phyloP scores from a whole-genome alignment of 345 rosid genomes.

The Salix viminalis region DNA sequence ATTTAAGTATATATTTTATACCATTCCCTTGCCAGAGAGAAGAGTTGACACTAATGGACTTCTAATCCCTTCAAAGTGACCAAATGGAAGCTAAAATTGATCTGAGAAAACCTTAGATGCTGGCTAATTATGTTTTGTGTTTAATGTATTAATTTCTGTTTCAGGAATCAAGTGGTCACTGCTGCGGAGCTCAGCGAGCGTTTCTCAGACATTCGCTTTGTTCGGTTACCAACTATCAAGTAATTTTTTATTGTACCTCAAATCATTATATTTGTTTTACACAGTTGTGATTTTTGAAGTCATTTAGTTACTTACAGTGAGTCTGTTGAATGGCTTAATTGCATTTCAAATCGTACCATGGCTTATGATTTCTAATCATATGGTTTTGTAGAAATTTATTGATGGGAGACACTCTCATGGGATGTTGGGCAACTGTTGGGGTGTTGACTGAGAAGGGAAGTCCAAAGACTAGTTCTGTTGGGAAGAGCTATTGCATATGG shows the following conservation, averaged over 20 bases:
- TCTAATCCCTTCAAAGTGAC: neutral
- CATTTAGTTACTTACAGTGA: neutral
- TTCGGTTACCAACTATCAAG: slow-evolving; percentile 65
- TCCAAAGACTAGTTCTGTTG: slow-evolving; percentile 67
- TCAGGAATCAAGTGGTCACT: slow-evolving; percentile 62
- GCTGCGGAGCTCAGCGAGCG: slow-evolving; percentile 57
- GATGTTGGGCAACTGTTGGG: slow-evolving; percentile 89
- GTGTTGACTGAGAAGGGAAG: slow-evolving; percentile 75
- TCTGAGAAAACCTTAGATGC: neutral
- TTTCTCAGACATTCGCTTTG: slow-evolving; percentile 74
- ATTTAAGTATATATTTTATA: neutral
- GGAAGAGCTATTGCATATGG: slow-evolving; percentile 71
- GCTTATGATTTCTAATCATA: slow-evolving; percentile 8
- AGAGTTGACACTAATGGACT: neutral
- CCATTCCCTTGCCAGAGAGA: neutral
- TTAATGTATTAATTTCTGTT: neutral
- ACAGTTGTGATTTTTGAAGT: neutral
- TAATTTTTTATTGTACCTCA: slow-evolving; percentile 23
- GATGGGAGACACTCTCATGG: slow-evolving; percentile 64
- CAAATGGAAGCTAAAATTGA: neutral
- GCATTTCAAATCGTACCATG: neutral
- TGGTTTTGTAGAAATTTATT: slow-evolving; percentile 59
- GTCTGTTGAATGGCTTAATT: neutral
- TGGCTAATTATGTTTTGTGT: neutral
- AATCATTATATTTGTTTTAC: neutral